These are phyloP conservation scores for Penicillium sp. DNA, from an alignment of 2,329 filamentous ascomycete species.

Conservation along the genomic window DNA sequence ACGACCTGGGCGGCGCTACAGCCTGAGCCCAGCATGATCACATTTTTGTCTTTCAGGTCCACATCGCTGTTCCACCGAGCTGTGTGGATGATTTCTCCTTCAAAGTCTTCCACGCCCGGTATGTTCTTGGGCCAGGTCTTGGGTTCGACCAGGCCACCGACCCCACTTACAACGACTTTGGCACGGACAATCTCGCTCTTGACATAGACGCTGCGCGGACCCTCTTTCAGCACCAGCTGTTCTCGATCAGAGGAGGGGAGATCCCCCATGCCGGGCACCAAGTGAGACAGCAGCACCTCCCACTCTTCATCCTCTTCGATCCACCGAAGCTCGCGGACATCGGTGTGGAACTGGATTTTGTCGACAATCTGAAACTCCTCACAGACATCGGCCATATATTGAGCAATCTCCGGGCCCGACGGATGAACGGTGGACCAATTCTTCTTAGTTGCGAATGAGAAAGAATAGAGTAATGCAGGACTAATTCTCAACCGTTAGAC, in stretches of 20 bases:
- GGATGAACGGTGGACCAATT: conserved; percentile 48
- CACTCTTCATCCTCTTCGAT: conserved; percentile 50
- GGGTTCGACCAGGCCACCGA: conserved; percentile 53
- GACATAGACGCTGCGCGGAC: conserved; percentile 44
- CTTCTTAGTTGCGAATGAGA: conserved; percentile 50
- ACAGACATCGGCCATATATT: conserved; percentile 51
- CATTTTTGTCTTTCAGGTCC: conserved; percentile 50
- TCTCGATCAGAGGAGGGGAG: conserved; percentile 44
- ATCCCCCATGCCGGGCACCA: conserved; percentile 51
- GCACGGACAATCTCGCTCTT: conserved; percentile 48
- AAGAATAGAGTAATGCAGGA: conserved; percentile 52
- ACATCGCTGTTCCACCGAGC: conserved; percentile 51
- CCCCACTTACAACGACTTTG: conserved; percentile 51
- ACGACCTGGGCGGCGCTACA: conserved; percentile 55
- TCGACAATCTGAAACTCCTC: conserved; percentile 48
- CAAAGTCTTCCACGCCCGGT: conserved; percentile 49
- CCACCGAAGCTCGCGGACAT: conserved; percentile 50
- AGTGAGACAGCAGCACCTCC: conserved; percentile 49
- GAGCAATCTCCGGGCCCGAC: conserved; percentile 45
- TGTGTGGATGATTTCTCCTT: conserved; percentile 53
- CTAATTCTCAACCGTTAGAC: conserved; percentile 24
- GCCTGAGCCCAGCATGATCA: conserved; percentile 54
- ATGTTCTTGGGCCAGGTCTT: conserved; percentile 46
- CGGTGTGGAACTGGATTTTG: conserved; percentile 55
- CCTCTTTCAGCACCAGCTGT: conserved; percentile 40